A percentile compares a stretch with the other conserved stretches of the same genome.
phyloP scores from a whole-genome alignment of 1,284 basidiomycete species.

The Athelia psychrophila region DNA sequence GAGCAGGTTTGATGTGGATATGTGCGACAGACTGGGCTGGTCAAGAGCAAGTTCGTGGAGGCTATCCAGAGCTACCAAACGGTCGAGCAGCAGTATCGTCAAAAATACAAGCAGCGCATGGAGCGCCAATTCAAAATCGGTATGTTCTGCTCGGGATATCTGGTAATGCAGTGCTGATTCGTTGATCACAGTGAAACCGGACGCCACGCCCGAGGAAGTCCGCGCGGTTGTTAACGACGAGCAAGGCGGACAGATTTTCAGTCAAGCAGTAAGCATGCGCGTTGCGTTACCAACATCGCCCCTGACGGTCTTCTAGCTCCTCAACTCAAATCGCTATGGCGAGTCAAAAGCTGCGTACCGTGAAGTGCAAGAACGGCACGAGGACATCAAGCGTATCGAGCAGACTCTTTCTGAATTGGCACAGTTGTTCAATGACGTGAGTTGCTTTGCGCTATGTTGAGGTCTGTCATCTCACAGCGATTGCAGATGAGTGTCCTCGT shows the following conservation, averaged over 20 bases:
- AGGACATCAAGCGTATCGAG: conserved; percentile 95
- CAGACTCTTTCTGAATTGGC: conserved; percentile 90
- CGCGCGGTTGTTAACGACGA: conserved; percentile 85
- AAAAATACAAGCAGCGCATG: conserved; percentile 92
- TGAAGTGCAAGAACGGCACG: conserved; percentile 95
- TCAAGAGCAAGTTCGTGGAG: conserved; percentile 82
- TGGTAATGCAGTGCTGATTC: conserved; percentile 2
- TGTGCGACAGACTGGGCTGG: conserved; percentile 56
- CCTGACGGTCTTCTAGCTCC: conserved; percentile 47
- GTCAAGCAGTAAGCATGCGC: conserved; percentile 74
- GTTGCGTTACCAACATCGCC: conserved; percentile 6
- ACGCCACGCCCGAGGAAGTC: conserved; percentile 92
- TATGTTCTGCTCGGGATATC: conserved; percentile 27
- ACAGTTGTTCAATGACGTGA: conserved; percentile 91
- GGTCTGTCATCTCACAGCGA: conserved; percentile 5
- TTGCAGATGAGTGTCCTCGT: conserved; percentile 84
- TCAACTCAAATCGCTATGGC: conserved; percentile 89
- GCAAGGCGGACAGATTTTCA: conserved; percentile 87
- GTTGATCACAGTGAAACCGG: conserved; percentile 77
- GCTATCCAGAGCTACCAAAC: conserved; percentile 87
- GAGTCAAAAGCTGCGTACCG: conserved; percentile 90
- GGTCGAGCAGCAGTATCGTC: conserved; percentile 91
- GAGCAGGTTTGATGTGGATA: too few relatives aligned
- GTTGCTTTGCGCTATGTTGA: conserved; percentile 18
- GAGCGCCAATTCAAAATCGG: conserved; percentile 97